These are phyloP conservation scores for Cornus controversa DNA, from an alignment of 148 eudicot genomes.

Conservation along the genomic window DNA sequence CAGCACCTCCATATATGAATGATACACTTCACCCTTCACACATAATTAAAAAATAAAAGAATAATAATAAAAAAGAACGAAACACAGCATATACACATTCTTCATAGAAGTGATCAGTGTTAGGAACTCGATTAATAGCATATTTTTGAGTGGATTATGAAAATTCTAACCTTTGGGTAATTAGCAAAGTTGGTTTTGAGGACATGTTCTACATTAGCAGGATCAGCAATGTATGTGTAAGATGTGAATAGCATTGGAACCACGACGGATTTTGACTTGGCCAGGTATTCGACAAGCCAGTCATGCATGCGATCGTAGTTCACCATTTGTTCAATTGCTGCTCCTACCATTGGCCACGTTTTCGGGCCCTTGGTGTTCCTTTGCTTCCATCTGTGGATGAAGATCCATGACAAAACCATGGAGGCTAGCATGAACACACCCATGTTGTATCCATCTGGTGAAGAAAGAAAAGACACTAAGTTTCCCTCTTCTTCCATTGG, in stretches of 20 bases:
- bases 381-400: constrained; percentile 71
- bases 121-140: too few species aligned
- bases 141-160: not conserved
- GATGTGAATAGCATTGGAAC: constrained; percentile 87
- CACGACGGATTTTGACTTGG: constrained; percentile 55
- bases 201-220: constrained; percentile 84
- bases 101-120: not conserved
- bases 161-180: constrained; percentile 71
- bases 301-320: constrained; percentile 87
- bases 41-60: not conserved
- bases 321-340: constrained; percentile 68
- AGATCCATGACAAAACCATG: constrained; percentile 62
- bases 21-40: constrained; percentile 82
- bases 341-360: constrained; percentile 90
- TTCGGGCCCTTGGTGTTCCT: constrained; percentile 70
- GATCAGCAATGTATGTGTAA: constrained; percentile 89
- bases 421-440: constrained; percentile 27
- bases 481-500: constrained; percentile 12
- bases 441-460: constrained; percentile 19
- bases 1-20: constrained; percentile 95
- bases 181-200: constrained; percentile 85
- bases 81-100: too few species aligned
- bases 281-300: constrained; percentile 73
- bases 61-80: not conserved
- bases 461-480: not conserved